Base-by-base conservation (phyloP, 2,329 filamentous ascomycete species). In the Ramularia endophylla region DNA sequence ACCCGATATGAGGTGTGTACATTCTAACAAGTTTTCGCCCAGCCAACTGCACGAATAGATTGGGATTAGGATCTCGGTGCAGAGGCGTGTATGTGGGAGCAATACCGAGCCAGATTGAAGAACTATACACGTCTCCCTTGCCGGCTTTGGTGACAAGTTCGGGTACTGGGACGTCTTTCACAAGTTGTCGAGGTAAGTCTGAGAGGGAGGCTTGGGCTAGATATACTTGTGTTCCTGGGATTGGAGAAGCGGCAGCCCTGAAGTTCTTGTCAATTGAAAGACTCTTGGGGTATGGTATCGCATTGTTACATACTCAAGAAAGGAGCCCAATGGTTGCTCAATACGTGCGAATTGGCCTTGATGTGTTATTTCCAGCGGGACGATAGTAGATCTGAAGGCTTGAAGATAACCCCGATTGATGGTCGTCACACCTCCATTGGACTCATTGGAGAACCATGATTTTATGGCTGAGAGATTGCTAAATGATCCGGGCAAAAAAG, bases 21-120 rank as follows among this genome's bases (percentile, higher is more conserved):
- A 95, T 60, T n/a, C 88, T 74, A 12, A 95, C 70, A 0, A 68
- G 61, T 64, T 98, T 98, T 38, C 59, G 64, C 3, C 86, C 80
- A 12, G 78, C 78, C 9, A 97, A 64, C 64, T 98, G 92, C 33
- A 86, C 78, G 60, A 97, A 95, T 0, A 95, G 56, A 59, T 98
- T 98, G 0, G 87, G 87, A 56, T 97, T 97, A 0, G 92, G 92
- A 57, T 98, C 92, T 40, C 85, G 78, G 64, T 98, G 92, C 3
- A 95, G 70, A 3, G 92, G 88, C 1, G 92, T 95, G 54, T 87
- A 88, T 0, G 89, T 95, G 0, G 87, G 87, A 28, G 87, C 80
- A 11, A 83, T 71, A 1, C 92, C 92, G 9, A 97, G 74, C 90
- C 90, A 98, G 31, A 97, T 70, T 53, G 85, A 94, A 0, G 84